Evolutionary conservation across 176 grass and related monocot species (phyloP), one percentile per base, ranked within the genome.

Genomic region (Secale cereale): DNA sequence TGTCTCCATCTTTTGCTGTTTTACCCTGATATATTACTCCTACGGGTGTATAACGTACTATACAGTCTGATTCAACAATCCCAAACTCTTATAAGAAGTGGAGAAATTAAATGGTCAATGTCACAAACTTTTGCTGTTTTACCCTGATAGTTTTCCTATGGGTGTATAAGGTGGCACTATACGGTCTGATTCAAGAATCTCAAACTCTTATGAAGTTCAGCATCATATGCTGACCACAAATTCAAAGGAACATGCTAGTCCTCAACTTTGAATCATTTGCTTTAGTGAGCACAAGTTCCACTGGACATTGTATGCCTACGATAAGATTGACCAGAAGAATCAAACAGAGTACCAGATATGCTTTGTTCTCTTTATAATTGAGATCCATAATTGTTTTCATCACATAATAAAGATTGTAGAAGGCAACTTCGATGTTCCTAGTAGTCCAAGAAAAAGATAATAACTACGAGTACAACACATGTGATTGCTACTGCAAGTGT

Each of bases 201-300:
- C 41, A 23, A 48, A 54, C 19, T 71, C n/a, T 86, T 57, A 56
- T 26, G 77, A 86, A 31, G 4, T 65, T 17, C 2, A 41, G 15
- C 74, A 25, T 10, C 4, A 76, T 35, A 45, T 73, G 20, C 17
- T 78, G 65, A 83, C 33, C 10, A 73, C 10, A 83, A 85, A 62
- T 61, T 83, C 54, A 68, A 37, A 6, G 33, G 14, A 60, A 25
- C 50, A 56, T 19, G 29, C 59, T 59, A 40, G 32, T n/a, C 14
- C 52, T 29, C 66, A 70, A 75, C 0, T 36, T 64, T 67, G 65
- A 78, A 78, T 35, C 40, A 59, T 74, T 74, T 48, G 56, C 10
- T 83, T 79, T 67, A 30, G 15, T 80, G 10, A 75, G 35, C 46
- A 78, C 20, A 79, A 90, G 22, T 78, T 72, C 40, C 15, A 71